phyloP scores from a whole-genome alignment of 2,329 filamentous ascomycete species.

The Penicillium sp. region DNA sequence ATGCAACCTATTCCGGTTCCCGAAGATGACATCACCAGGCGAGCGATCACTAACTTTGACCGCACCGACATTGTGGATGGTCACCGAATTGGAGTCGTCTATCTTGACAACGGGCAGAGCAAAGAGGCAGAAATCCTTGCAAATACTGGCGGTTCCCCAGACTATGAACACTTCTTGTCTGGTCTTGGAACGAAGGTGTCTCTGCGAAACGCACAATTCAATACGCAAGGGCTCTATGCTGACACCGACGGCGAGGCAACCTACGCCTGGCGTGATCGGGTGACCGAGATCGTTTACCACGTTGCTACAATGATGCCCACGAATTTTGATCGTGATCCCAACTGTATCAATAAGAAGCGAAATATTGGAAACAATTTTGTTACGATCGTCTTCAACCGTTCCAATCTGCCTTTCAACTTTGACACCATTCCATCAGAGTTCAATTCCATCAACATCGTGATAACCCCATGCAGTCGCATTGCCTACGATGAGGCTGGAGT shows the following conservation, averaged over 20 bases:
- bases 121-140: conserved; percentile 81
- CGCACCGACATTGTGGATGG: conserved; percentile 87
- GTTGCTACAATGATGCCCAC: conserved; percentile 98
- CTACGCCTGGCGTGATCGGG: conserved; percentile 91
- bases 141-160: conserved; percentile 82
- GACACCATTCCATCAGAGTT: conserved; percentile 93
- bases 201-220: conserved; percentile 82
- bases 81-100: conserved; percentile 93
- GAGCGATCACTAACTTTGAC: conserved; percentile 82
- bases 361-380: conserved; percentile 98
- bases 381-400: conserved; percentile 98
- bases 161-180: conserved; percentile 84
- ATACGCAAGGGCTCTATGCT: conserved; percentile 87
- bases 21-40: conserved; percentile 68
- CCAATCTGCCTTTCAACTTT: conserved; percentile 83
- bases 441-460: conserved; percentile 96
- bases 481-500: conserved; percentile 41
- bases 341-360: conserved; percentile 82
- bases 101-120: conserved; percentile 85
- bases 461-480: conserved; percentile 70
- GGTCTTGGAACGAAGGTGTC: conserved; percentile 80
- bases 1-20: conserved; percentile 77
- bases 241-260: conserved; percentile 84
- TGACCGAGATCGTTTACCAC: conserved; percentile 94
- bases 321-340: conserved; percentile 72